These are phyloP conservation scores for Ceratobasidium sp. DNA, from an alignment of 1,284 basidiomycete genomes.

Conservation along the genomic window DNA sequence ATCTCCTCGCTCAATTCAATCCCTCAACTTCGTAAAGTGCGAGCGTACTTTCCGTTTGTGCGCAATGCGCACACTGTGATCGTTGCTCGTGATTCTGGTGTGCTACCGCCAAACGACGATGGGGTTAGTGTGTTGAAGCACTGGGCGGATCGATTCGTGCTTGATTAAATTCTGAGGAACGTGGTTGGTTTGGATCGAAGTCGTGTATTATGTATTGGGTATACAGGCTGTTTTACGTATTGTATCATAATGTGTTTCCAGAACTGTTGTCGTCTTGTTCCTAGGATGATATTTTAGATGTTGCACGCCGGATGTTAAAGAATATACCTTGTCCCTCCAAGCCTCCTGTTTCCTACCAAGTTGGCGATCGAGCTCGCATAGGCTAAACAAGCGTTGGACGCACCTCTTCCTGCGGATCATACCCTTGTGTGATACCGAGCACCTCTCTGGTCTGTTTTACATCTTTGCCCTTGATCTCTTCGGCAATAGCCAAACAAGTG, in stretches of 20 bases:
- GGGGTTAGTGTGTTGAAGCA: conserved; percentile 72
- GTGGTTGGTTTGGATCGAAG: background rate
- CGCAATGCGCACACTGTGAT: conserved; percentile 73
- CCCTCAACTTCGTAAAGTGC: conserved; percentile 69
- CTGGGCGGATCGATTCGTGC: conserved; percentile 69
- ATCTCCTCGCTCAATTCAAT: conserved; percentile 66
- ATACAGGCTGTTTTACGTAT: no score
- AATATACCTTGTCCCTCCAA: no score
- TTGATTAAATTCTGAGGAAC: conserved; percentile 42
- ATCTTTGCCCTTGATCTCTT: background rate
- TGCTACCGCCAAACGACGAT: conserved; percentile 61
- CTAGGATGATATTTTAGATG: no score
- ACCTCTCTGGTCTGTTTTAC: background rate
- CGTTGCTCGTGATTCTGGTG: conserved; percentile 67
- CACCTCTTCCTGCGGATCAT: background rate
- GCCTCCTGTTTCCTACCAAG: no score
- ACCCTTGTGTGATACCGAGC: background rate
- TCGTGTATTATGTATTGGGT: no score
- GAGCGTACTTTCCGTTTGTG: conserved; percentile 64
- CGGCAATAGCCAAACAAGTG: background rate
- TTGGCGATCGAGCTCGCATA: background rate
- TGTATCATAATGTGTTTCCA: no score
- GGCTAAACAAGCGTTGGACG: background rate
- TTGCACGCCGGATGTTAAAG: no score
- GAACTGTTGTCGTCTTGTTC: no score